Evolutionary conservation across 2,329 filamentous ascomycete genomes (phyloP).

Genomic region (Phialocephala subalpina): DNA sequence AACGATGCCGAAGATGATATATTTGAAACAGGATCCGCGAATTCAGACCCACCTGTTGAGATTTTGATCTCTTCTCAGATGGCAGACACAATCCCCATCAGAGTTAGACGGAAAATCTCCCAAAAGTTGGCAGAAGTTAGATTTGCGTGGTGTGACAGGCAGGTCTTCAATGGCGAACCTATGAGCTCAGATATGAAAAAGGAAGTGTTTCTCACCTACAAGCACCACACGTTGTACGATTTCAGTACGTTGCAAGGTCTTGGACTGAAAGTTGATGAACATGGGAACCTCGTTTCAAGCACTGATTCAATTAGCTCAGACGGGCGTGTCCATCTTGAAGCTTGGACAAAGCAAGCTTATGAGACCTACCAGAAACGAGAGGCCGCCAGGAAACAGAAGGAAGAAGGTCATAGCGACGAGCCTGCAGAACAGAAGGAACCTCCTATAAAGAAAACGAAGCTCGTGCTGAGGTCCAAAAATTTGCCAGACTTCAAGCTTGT

Average conservation of each 20-base stretch:
- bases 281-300: slow-evolving; percentile 39
- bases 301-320: slow-evolving; percentile 56
- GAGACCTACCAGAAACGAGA: slow-evolving; percentile 43
- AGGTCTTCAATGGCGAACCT: slow-evolving; percentile 55
- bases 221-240: slow-evolving; percentile 74
- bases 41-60: slow-evolving; percentile 59
- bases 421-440: slow-evolving; percentile 34
- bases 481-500: slow-evolving; percentile 58
- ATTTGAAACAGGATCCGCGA: slow-evolving; percentile 18
- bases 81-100: slow-evolving; percentile 63
- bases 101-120: slow-evolving; percentile 71
- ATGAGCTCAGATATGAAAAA: slow-evolving; percentile 52
- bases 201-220: slow-evolving; percentile 81
- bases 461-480: slow-evolving; percentile 63
- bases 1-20: slow-evolving; percentile 31
- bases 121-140: slow-evolving; percentile 74
- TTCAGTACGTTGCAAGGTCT: slow-evolving; percentile 77
- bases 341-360: slow-evolving; percentile 74
- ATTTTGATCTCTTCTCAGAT: slow-evolving; percentile 76
- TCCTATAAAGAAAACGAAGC: slow-evolving; percentile 49
- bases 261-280: slow-evolving; percentile 60
- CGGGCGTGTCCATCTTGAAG: slow-evolving; percentile 75
- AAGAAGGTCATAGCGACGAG: slow-evolving; percentile 35
- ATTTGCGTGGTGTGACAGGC: slow-evolving; percentile 72
- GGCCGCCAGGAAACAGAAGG: slow-evolving; percentile 23